These are phyloP conservation scores for Globisporangium apiculatum DNA, from an alignment of 352 stramenopile species.

Conservation along the genomic window DNA sequence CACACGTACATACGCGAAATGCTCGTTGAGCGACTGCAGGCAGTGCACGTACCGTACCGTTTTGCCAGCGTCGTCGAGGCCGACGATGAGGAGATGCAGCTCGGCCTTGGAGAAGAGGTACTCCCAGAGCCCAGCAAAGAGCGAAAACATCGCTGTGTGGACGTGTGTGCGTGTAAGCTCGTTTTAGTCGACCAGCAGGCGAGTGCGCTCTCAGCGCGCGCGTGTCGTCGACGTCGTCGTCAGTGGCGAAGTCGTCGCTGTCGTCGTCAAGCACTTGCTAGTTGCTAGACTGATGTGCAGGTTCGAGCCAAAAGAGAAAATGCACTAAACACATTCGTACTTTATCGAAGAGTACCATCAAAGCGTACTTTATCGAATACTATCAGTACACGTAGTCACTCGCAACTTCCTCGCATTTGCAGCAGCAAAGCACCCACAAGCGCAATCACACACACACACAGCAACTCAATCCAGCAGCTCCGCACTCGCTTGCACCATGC, in stretches of 20 bases:
- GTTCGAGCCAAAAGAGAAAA: not conserved
- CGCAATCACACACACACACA: not conserved
- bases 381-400: not conserved
- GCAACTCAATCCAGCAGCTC: not conserved
- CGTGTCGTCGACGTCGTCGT: not conserved
- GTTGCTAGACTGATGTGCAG: not conserved
- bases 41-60: constrained; percentile 63
- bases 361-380: not conserved
- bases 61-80: constrained; percentile 90
- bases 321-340: not conserved
- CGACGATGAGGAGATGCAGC: constrained; percentile 89
- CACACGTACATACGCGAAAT: no score
- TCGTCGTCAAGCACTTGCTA: not conserved
- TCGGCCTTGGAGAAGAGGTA: constrained; percentile 86
- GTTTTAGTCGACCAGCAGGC: not conserved
- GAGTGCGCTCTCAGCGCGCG: not conserved
- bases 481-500: constrained; percentile 28
- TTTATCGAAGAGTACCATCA: not conserved
- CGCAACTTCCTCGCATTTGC: not conserved
- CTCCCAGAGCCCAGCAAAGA: constrained; percentile 72
- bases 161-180: not conserved
- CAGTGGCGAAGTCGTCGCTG: no score
- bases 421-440: constrained; percentile 8
- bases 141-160: constrained; percentile 64
- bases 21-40: no score